Base-by-base conservation (phyloP, 2,329 filamentous ascomycete genomes). In the Aquanectria penicillioides region DNA sequence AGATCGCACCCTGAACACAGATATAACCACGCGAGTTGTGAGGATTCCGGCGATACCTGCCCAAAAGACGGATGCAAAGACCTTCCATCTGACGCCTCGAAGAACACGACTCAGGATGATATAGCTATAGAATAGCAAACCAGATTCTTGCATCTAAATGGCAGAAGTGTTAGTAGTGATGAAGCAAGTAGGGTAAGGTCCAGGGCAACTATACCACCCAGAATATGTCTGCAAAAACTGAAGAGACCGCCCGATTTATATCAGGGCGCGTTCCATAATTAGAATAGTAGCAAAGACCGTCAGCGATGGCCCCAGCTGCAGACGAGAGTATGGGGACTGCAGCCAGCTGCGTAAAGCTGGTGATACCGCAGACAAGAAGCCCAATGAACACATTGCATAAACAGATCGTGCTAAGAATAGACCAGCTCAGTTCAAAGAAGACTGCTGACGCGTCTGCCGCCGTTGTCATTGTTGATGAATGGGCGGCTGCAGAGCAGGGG, bases 41-140 rank as follows among this genome's bases (percentile, higher is more conserved):
- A 73, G 68, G 31, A 86, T 82, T 17, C 84, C 74, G 1, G 79
- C 74, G 31, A 88, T 72, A 55, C 87, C 83, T 1, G 80, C 81
- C 55, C 85, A 86, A 63, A 88, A 83, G 6, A 88, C 78, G 4
- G 71, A 70, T 47, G 80, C 75, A 57, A 85, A 86, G 2, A 83
- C 73, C 6, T 75, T 72, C 57, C 72, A 70, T 10, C 68, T 64
- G 6, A 57, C 56, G 46, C 79, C 78, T 54, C 77, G 78, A 2
- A 86, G 75, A 13, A 84, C 77, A 22, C 81, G 78, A 12, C 76
- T 77, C 1, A 86, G 74, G 47, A 84, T 83, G 28, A 83, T 75
- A 65, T 83, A 86, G 54, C 83, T 83, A 38, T 80, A 80, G 51
- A 80, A 77, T 0, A 77, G 75, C n/a, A 80, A 53, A 1, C 77